A percentile compares a stretch with the other conserved stretches of the same genome.
phyloP scores from a whole-genome alignment of 371 early-diverging fungal species.

The Mortierella sp. region DNA sequence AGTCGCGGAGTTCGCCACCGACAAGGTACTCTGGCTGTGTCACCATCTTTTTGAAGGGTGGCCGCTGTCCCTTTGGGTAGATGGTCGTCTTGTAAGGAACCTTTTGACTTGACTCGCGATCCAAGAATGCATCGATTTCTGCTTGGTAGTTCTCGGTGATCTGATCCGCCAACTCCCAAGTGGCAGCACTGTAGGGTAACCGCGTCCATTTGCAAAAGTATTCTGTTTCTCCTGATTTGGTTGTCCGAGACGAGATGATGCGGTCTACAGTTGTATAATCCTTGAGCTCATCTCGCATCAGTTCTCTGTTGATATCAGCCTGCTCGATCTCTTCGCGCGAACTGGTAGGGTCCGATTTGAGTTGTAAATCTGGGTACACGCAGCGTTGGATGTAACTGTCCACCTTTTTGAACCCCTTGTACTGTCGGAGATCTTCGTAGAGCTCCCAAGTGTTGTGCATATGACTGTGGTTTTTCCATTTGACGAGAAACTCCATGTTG shows the following conservation, averaged over 20 bases:
- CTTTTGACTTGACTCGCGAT: constrained; percentile 74
- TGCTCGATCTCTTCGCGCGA: constrained; percentile 91
- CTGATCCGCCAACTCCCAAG: constrained; percentile 87
- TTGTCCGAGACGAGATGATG: constrained; percentile 73
- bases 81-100: constrained; percentile 79
- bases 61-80: constrained; percentile 67
- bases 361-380: constrained; percentile 69
- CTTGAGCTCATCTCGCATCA: constrained; percentile 82
- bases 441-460: constrained; percentile 94
- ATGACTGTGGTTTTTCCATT: constrained; percentile 94
- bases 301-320: constrained; percentile 82
- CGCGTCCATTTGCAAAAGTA: constrained; percentile 95
- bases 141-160: constrained; percentile 72
- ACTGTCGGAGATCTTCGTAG: constrained; percentile 67
- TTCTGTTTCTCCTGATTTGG: constrained; percentile 65
- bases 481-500: constrained; percentile 86
- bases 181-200: constrained; percentile 87
- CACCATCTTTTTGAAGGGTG: constrained; percentile 78
- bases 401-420: constrained; percentile 90
- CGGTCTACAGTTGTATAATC: constrained; percentile 92
- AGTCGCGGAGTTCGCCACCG: constrained; percentile 95
- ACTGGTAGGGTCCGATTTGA: constrained; percentile 74
- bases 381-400: constrained; percentile 85
- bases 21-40: constrained; percentile 85
- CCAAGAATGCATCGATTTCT: constrained; percentile 87